Evolutionary conservation across 1,139 yeast species (phyloP), one percentile per base, ranked within the genome.

Genomic region (Zhuliangozyma blackwelliae): DNA sequence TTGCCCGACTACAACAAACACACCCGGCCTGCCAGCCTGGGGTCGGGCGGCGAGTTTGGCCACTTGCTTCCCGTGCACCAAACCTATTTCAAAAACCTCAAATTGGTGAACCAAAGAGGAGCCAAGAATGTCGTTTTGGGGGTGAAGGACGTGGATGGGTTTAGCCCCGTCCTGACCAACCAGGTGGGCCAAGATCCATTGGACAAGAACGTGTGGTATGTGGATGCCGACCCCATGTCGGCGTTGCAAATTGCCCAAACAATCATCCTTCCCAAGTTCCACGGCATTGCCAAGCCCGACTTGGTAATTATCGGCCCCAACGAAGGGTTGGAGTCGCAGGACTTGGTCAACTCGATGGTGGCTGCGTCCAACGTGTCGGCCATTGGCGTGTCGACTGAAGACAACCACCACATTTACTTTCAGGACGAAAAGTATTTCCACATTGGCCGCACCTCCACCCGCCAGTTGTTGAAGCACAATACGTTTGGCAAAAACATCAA

Each of bases 271-370:
- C 71, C 72, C 2, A 37, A 37, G 3, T 51, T 47, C 40, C 58
- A 62, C 39, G 55, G 63, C 1, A 50, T 52, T 9, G 23, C 23
- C 7, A 41, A 48, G 4, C 62, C 68, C 1, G 75, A 71, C 44
- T 52, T 70, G 47, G 59, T 70, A 2, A 36, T 71, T 12, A 38
- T 67, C 11, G 74, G 75, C 1, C 74, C 75, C 3, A 57, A 61
- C 37, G 68, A 61, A 42, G 66, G 66, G 7, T 43, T 47, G 3
- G 25, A 34, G 2, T 28, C 34, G 13, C 32, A 36, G 28, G 41
- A 38, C 35, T 43, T 43, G 37, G 42, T 50, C 36, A 44, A 36
- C 7, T 32, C 36, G 7, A 35, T 49, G 31, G 44, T 57, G n/a
- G 48, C 58, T 3, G 45, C 57, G 39, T 51, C 61, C 32, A 49